These are phyloP conservation scores for Spinellus fusiger DNA, from an alignment of 192 early-diverging fungal species.

Conservation along the genomic window DNA sequence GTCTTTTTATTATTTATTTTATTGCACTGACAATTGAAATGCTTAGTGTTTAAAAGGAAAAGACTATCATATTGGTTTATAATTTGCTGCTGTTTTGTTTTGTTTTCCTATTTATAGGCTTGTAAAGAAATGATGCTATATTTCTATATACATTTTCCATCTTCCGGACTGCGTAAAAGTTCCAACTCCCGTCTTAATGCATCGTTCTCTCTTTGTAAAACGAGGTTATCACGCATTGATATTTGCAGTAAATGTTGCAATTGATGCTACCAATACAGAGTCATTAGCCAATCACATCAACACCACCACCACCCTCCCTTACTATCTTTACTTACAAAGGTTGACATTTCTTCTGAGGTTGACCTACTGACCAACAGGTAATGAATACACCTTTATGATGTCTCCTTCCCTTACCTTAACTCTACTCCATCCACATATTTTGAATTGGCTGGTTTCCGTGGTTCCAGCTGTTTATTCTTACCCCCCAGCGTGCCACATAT, in stretches of 20 bases:
- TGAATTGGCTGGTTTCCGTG: not conserved
- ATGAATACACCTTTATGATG: not conserved
- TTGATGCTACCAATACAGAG: not conserved
- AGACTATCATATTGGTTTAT: no score
- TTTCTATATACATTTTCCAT: not conserved
- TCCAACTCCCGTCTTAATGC: conserved; percentile 16
- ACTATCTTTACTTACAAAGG: no score
- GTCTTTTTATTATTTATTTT: no score
- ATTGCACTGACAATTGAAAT: no score
- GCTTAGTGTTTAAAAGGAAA: no score
- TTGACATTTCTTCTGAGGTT: no score
- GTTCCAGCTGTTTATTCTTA: not conserved
- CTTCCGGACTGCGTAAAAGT: not conserved
- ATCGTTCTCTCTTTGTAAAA: conserved; percentile 18
- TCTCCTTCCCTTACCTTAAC: not conserved
- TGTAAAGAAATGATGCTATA: no score
- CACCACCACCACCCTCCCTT: not conserved
- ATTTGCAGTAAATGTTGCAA: conserved; percentile 12
- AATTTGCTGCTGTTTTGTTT: no score
- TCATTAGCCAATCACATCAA: not conserved
- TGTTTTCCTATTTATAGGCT: no score
- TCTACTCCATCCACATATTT: not conserved
- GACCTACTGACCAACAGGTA: not conserved
- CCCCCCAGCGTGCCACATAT: not conserved
- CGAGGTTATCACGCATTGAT: conserved; percentile 9